A percentile compares a stretch with the other conserved stretches of the same genome.
phyloP scores from a whole-genome alignment of 768 basidiomycete species.

The Ramaria sp. region DNA sequence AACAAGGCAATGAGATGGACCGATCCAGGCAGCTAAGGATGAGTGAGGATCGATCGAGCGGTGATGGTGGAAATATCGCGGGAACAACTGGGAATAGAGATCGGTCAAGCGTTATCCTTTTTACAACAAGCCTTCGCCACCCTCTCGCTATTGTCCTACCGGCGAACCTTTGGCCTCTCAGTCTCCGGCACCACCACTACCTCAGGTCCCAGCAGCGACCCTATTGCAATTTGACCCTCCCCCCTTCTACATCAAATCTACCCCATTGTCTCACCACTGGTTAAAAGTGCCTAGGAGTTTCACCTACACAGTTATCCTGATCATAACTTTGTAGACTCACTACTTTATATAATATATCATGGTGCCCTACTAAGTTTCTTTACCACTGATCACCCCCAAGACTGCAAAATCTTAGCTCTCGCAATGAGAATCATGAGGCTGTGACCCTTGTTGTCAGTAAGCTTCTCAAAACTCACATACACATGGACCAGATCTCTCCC shows the following conservation, averaged over 20 bases:
- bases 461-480: too few relatives aligned
- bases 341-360: constrained; percentile 9
- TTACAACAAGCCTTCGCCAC: not conserved
- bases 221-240: not conserved
- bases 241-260: not conserved
- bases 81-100: too few relatives aligned
- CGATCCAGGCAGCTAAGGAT: too few relatives aligned
- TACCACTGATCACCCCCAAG: constrained; percentile 3
- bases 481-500: too few relatives aligned
- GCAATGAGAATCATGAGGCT: too few relatives aligned
- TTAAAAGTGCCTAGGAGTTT: constrained; percentile 1
- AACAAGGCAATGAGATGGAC: too few relatives aligned
- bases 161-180: not conserved
- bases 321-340: constrained; percentile 7
- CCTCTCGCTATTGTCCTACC: not conserved
- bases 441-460: too few relatives aligned
- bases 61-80: too few relatives aligned
- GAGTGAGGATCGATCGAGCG: too few relatives aligned
- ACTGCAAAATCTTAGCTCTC: too few relatives aligned
- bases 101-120: too few relatives aligned
- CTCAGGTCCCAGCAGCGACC: constrained; percentile 7
- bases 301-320: constrained; percentile 8
- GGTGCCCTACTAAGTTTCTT: constrained; percentile 8
- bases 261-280: not conserved
- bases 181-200: not conserved